Conservation (phyloP, 768 basidiomycete species). For the Trametes elegans region DNA sequence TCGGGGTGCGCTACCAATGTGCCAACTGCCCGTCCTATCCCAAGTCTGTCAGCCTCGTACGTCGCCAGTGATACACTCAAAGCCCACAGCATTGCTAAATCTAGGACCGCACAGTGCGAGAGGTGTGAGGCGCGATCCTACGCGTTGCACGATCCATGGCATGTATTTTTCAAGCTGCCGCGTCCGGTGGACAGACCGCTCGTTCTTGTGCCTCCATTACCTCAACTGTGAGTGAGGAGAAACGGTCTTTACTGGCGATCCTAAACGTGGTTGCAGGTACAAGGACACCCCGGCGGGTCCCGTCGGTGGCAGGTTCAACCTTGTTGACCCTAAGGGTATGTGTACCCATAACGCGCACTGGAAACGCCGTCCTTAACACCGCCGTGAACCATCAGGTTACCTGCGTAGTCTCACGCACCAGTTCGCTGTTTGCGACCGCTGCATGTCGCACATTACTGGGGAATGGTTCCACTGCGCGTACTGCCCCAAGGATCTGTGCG, state of each 20-base stretch:
- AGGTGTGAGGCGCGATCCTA: slow-evolving; percentile 80
- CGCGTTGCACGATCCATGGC: slow-evolving; percentile 75
- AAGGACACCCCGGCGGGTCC: slow-evolving; percentile 62
- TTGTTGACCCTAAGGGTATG: slow-evolving; percentile 57
- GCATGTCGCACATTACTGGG: slow-evolving; percentile 78
- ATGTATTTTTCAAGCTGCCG: slow-evolving; percentile 86
- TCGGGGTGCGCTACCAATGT: slow-evolving; percentile 85
- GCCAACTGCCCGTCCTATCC: slow-evolving; percentile 83
- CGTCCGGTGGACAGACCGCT: slow-evolving; percentile 70
- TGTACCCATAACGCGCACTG: neutral
- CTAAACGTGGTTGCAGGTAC: slow-evolving; percentile 47
- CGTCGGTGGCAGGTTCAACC: slow-evolving; percentile 35
- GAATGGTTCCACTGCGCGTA: slow-evolving; percentile 91
- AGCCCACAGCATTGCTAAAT: neutral
- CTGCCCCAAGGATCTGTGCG: slow-evolving; percentile 86
- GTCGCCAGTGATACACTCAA: slow-evolving; percentile 20
- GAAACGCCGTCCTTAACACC: too few species aligned
- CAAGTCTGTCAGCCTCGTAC: slow-evolving; percentile 69
- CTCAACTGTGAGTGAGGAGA: slow-evolving; percentile 58
- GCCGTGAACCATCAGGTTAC: slow-evolving; percentile 53
- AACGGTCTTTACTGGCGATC: slow-evolving; percentile 3
- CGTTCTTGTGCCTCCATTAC: slow-evolving; percentile 60
- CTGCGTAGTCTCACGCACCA: slow-evolving; percentile 57
- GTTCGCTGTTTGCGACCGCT: slow-evolving; percentile 81
- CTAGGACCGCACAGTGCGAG: slow-evolving; percentile 57